phyloP scores from a whole-genome alignment of 305 asterid genomes.

The Fraxinus greggii region DNA sequence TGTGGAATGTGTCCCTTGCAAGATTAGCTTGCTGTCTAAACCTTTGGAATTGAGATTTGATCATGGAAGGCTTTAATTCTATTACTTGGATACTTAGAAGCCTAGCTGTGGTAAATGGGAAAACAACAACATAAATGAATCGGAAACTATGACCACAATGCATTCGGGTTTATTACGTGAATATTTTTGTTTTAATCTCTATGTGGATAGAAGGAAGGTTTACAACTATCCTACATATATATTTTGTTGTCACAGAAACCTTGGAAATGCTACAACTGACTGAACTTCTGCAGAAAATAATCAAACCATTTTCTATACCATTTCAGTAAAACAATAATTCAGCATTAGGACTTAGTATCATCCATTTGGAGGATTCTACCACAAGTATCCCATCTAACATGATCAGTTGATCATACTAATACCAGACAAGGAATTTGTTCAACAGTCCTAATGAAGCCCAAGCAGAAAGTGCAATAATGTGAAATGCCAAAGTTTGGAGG shows the following conservation, averaged over 20 bases:
- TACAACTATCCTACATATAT: neutral
- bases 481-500: neutral
- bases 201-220: neutral
- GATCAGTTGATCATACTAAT: neutral
- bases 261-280: neutral
- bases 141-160: neutral
- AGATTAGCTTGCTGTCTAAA: neutral
- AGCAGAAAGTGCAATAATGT: neutral
- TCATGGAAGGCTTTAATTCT: neutral
- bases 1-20: neutral
- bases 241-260: neutral
- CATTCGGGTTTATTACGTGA: neutral
- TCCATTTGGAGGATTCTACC: neutral
- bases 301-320: neutral
- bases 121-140: neutral
- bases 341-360: neutral
- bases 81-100: neutral
- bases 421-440: neutral
- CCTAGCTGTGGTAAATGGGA: neutral
- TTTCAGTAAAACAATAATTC: neutral
- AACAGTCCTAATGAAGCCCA: neutral
- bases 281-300: neutral
- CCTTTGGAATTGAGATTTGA: neutral
- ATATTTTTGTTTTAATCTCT: neutral
- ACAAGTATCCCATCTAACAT: neutral